Evolutionary conservation across 495 filamentous ascomycete genomes (phyloP).

Genomic region (Aspergillus panamensis): DNA sequence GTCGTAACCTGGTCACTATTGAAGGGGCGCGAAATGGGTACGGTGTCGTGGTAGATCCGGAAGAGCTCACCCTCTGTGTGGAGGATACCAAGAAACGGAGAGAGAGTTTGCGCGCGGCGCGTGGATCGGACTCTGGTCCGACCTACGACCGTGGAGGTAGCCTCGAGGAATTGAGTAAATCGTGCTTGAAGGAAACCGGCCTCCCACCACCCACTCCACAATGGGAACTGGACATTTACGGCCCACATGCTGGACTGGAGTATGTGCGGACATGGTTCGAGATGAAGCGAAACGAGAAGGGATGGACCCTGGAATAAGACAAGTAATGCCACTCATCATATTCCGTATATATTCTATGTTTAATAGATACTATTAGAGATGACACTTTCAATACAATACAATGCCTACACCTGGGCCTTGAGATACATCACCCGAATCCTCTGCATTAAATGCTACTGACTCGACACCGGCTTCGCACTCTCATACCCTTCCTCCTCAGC

Average conservation of each 20-base stretch:
- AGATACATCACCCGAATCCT: background rate
- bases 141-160: slow-evolving; percentile 42
- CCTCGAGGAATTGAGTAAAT: slow-evolving; percentile 30
- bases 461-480: background rate
- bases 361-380: too few species aligned
- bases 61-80: slow-evolving; percentile 28
- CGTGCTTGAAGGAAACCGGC: slow-evolving; percentile 39
- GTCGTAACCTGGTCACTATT: slow-evolving; percentile 43
- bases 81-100: slow-evolving; percentile 34
- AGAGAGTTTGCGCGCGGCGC: slow-evolving; percentile 20
- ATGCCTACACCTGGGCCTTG: background rate
- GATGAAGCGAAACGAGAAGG: slow-evolving; percentile 23
- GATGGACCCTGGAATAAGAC: slow-evolving; percentile 20
- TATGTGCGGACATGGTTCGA: slow-evolving; percentile 38
- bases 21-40: slow-evolving; percentile 42
- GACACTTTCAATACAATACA: background rate
- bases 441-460: slow-evolving; percentile 1
- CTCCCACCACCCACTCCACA: slow-evolving; percentile 31
- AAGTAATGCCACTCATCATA: background rate
- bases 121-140: slow-evolving; percentile 13
- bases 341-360: too few species aligned
- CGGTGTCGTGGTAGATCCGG: slow-evolving; percentile 37
- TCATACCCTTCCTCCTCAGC: background rate
- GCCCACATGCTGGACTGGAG: slow-evolving; percentile 30
- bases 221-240: slow-evolving; percentile 37